These are phyloP conservation scores for Cercospora berteroae DNA, from an alignment of 2,329 filamentous ascomycete species.

Conservation along the genomic window DNA sequence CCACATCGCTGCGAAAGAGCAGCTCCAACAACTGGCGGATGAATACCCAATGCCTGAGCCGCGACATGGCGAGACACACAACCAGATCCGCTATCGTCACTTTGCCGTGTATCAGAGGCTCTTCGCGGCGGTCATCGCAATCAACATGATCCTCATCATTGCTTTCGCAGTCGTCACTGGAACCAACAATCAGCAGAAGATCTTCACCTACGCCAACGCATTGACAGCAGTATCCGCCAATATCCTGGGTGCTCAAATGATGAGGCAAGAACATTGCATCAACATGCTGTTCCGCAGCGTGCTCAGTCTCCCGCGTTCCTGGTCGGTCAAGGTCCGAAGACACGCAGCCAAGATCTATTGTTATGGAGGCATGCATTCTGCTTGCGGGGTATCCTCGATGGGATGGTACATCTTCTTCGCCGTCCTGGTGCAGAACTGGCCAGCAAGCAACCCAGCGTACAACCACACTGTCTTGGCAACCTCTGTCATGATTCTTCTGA, in stretches of 20 bases:
- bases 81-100: constrained; percentile 33
- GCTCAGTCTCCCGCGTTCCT: constrained; percentile 34
- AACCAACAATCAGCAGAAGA: not conserved
- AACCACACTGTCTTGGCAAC: constrained; percentile 44
- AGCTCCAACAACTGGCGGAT: constrained; percentile 25
- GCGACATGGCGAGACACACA: constrained; percentile 22
- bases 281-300: constrained; percentile 41
- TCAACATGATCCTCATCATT: constrained; percentile 31
- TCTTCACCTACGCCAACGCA: constrained; percentile 29
- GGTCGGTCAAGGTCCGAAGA: constrained; percentile 39
- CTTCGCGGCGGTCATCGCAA: constrained; percentile 31
- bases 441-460: constrained; percentile 7
- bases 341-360: constrained; percentile 43
- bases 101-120: constrained; percentile 36
- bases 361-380: constrained; percentile 43
- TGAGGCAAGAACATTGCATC: constrained; percentile 44
- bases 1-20: constrained; percentile 27
- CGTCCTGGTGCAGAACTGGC: constrained; percentile 33
- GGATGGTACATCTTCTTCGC: constrained; percentile 48
- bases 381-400: constrained; percentile 39
- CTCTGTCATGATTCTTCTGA: constrained; percentile 56
- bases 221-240: constrained; percentile 39
- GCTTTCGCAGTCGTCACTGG: not conserved
- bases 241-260: constrained; percentile 37
- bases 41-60: constrained; percentile 27